Conservation (phyloP, 495 filamentous ascomycete species). For the Trichoderma virens region DNA sequence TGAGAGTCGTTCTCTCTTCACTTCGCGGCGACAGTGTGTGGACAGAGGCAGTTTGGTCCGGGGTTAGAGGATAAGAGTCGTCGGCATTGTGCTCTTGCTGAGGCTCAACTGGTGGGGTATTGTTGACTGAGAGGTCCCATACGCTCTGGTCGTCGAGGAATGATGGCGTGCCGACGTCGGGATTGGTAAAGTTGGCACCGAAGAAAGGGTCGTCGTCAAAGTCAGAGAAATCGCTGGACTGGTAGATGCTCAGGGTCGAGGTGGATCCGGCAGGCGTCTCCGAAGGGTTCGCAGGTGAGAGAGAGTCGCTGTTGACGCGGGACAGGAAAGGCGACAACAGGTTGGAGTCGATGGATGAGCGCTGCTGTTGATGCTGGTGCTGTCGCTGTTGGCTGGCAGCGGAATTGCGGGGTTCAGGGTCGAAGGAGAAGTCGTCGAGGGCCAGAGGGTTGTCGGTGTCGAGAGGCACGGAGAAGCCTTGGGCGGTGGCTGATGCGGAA, state of each 20-base stretch:
- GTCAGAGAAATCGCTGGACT: constrained; percentile 32
- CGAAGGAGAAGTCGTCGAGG: constrained; percentile 2
- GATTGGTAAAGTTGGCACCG: constrained; percentile 28
- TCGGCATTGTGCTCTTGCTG: constrained; percentile 12
- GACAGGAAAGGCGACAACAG: constrained; percentile 32
- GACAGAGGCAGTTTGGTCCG: constrained; percentile 23
- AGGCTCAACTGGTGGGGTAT: constrained; percentile 7
- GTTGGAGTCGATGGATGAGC: constrained; percentile 20
- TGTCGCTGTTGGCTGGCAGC: neutral
- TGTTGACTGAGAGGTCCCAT: constrained; percentile 9
- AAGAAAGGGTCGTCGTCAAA: constrained; percentile 34
- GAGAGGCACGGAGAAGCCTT: constrained; percentile 4
- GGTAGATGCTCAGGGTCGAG: constrained; percentile 33
- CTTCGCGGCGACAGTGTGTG: constrained; percentile 18
- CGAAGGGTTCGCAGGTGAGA: constrained; percentile 32
- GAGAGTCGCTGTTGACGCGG: constrained; percentile 27
- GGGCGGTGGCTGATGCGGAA: constrained; percentile 2
- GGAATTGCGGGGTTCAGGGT: neutral
- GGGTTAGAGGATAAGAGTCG: constrained; percentile 24
- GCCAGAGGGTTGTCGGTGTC: constrained; percentile 1
- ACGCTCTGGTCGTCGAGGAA: constrained; percentile 25
- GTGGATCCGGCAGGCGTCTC: constrained; percentile 37
- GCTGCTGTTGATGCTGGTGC: neutral
- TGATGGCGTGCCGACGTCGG: constrained; percentile 24
- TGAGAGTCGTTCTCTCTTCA: constrained; percentile 2